phyloP scores from a whole-genome alignment of 768 basidiomycete genomes.

The Amylocystis lapponica region DNA sequence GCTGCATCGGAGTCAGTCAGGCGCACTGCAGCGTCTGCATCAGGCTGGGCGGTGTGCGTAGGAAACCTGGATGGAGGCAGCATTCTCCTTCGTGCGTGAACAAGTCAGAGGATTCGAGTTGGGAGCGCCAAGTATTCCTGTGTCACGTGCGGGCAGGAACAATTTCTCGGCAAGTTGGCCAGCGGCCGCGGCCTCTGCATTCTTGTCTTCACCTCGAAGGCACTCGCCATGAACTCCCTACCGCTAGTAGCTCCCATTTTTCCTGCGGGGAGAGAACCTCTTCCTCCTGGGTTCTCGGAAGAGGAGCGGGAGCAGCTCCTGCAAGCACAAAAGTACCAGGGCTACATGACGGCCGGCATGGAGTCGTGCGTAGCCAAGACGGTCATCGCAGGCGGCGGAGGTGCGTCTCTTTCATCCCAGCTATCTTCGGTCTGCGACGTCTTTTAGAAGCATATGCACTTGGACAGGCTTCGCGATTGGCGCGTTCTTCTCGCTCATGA shows the following conservation, averaged over 20 bases:
- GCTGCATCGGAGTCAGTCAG: slow-evolving; percentile 82
- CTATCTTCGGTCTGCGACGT: slow-evolving; percentile 5
- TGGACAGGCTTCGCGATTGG: slow-evolving; percentile 81
- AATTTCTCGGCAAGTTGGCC: not conserved
- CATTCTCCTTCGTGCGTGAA: slow-evolving; percentile 3
- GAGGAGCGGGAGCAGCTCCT: slow-evolving; percentile 65
- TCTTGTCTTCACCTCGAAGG: not conserved
- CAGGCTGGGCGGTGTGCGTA: slow-evolving; percentile 18
- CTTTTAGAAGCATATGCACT: slow-evolving; percentile 10
- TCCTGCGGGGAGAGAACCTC: slow-evolving; percentile 80
- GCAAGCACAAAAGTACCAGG: slow-evolving; percentile 74
- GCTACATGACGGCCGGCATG: slow-evolving; percentile 64
- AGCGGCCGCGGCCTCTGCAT: not conserved
- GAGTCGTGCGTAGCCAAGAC: slow-evolving; percentile 87
- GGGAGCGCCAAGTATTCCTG: not conserved
- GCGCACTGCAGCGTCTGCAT: slow-evolving; percentile 60
- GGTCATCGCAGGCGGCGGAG: slow-evolving; percentile 72
- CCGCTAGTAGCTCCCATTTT: slow-evolving; percentile 65
- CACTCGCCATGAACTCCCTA: slow-evolving; percentile 21
- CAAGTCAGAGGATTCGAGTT: not conserved
- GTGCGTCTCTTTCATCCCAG: slow-evolving; percentile 39
- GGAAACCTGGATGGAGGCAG: slow-evolving; percentile 4
- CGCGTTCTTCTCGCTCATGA: slow-evolving; percentile 96
- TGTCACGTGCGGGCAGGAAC: not conserved
- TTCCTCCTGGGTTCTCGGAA: slow-evolving; percentile 78